Percentiles rank a stretch among this genome's conserved stretches.
These are phyloP conservation scores for Pichia californica DNA, from an alignment of 805 yeast species.

Conservation along the genomic window DNA sequence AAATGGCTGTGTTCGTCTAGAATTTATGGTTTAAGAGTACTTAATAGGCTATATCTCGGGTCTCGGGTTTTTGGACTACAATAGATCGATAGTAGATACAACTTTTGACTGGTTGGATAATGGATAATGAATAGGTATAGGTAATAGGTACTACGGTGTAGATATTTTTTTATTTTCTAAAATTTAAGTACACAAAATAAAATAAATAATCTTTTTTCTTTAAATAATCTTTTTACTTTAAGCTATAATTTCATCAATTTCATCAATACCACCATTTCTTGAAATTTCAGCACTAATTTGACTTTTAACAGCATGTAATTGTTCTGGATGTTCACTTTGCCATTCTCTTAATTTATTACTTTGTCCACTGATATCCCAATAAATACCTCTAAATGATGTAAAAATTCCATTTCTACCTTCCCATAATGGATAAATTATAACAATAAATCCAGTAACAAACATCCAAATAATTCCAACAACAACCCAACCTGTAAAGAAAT, in stretches of 20 bases:
- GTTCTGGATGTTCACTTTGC: conserved; percentile 70
- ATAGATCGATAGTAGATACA: too few species aligned
- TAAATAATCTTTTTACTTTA: too few species aligned
- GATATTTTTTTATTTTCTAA: too few species aligned
- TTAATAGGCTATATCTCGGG: too few species aligned
- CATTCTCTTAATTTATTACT: conserved; percentile 63
- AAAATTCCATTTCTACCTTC: conserved; percentile 67
- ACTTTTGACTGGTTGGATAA: too few species aligned
- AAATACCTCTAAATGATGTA: conserved; percentile 66
- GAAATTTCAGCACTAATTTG: conserved; percentile 44
- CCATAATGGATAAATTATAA: conserved; percentile 61
- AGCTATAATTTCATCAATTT: conserved; percentile 13
- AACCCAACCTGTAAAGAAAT: conserved; percentile 86
- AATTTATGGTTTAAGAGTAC: too few species aligned
- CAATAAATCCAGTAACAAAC: conserved; percentile 57
- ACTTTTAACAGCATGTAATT: conserved; percentile 64
- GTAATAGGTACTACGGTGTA: too few species aligned
- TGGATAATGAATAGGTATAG: too few species aligned
- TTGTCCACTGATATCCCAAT: conserved; percentile 82
- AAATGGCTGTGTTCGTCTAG: too few species aligned
- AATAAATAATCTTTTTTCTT: too few species aligned
- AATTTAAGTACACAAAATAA: too few species aligned
- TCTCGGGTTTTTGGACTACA: too few species aligned
- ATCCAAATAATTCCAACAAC: conserved; percentile 78
- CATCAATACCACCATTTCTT: conserved; percentile 19